Evolutionary conservation across 2,329 filamentous ascomycete species (phyloP).

Genomic region (Xylaria sp.): DNA sequence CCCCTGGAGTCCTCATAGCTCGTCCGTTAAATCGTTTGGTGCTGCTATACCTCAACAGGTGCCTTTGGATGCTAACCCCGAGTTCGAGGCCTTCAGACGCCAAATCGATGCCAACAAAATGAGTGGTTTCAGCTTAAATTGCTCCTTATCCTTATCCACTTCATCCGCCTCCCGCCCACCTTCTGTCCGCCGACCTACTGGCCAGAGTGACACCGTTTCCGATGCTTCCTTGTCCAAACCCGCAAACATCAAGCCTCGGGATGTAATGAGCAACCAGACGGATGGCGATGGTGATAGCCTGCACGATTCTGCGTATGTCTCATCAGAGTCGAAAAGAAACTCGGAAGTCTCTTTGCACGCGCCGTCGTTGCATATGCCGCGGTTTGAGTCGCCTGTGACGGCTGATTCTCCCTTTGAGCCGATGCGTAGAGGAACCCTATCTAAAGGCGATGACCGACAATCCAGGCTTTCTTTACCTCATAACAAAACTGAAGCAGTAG

Average conservation of each 20-base stretch:
- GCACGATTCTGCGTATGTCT: constrained; percentile 61
- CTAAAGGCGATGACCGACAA: constrained; percentile 57
- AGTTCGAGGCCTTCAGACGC: constrained; percentile 80
- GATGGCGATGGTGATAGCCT: constrained; percentile 54
- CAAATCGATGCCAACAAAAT: constrained; percentile 70
- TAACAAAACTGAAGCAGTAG: constrained; percentile 51
- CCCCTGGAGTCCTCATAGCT: constrained; percentile 77
- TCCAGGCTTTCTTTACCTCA: constrained; percentile 61
- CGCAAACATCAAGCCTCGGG: constrained; percentile 30
- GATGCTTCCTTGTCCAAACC: constrained; percentile 40
- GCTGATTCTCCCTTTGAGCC: constrained; percentile 44
- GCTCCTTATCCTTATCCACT: constrained; percentile 51
- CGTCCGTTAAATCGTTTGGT: constrained; percentile 72
- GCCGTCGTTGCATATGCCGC: constrained; percentile 49
- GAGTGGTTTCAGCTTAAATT: constrained; percentile 55
- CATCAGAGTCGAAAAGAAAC: constrained; percentile 59
- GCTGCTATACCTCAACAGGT: constrained; percentile 72
- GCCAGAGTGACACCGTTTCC: constrained; percentile 50
- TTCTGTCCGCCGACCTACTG: constrained; percentile 55
- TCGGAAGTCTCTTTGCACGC: constrained; percentile 55
- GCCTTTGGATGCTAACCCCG: constrained; percentile 75
- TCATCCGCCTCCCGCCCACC: constrained; percentile 47
- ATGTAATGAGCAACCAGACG: constrained; percentile 41
- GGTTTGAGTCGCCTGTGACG: constrained; percentile 53
- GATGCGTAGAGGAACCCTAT: constrained; percentile 42